Evolutionary conservation across 78 protist genomes (phyloP).

Genomic region (Neovahlkampfia damariscottae): DNA sequence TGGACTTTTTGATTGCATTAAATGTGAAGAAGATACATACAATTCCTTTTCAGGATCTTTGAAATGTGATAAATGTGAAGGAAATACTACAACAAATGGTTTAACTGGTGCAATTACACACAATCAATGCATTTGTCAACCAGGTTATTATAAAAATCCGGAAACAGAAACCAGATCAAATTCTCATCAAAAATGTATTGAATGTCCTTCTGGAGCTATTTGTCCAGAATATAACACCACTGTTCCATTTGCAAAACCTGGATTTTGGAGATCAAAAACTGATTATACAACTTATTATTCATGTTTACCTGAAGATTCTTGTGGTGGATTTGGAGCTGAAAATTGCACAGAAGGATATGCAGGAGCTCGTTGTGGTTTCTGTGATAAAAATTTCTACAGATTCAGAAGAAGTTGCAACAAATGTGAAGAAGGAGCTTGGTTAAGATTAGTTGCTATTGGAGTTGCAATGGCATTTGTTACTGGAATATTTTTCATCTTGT

Average conservation of each 20-base stretch:
- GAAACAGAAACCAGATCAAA: too few species aligned
- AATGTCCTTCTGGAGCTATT: background rate
- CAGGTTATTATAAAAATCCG: too few species aligned
- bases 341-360: background rate
- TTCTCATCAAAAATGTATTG: background rate
- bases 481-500: background rate
- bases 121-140: background rate
- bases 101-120: background rate
- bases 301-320: background rate
- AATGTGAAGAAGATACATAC: background rate
- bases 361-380: background rate
- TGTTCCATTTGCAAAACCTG: background rate
- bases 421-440: background rate
- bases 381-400: background rate
- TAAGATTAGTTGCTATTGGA: background rate
- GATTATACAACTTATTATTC: background rate
- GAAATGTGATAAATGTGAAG: background rate
- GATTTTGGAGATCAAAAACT: background rate
- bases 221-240: background rate
- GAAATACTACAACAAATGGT: background rate
- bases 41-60: background rate
- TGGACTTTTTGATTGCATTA: background rate
- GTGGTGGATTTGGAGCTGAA: background rate
- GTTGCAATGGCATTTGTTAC: background rate
- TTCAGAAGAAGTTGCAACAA: background rate